Evolutionary conservation across 2,329 filamentous ascomycete species (phyloP), one percentile per base, ranked within the genome.

Genomic region (Fonsecaea erecta): DNA sequence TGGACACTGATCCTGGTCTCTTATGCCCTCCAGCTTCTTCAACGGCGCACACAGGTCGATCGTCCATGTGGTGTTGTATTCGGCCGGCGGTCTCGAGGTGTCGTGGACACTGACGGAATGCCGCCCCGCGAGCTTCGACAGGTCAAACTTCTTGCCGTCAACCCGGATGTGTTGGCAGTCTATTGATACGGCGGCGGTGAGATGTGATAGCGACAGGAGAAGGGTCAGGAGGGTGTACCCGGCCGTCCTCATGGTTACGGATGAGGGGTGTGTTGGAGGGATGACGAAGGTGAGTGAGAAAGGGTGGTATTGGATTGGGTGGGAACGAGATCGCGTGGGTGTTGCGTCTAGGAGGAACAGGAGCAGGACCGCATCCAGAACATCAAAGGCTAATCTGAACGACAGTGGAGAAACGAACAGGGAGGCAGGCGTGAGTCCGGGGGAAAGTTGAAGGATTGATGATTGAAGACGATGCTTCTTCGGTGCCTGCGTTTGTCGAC

Each of bases 51-150:
- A 96, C 55, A 96, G 82, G 73, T 96, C 90, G 63, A 96, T 75
- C 0, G 91, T 93, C 77, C 92, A 96, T 51, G 91, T 94, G 28
- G 88, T 92, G 76, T 95, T 95, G 66, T 81, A 82, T 30, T 85
- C 71, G 8, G 65, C 69, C 11, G 71, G 73, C 24, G 72, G 71
- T 53, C 72, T 69, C 8, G 55, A 60, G 21, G 55, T 65, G 53
- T 60, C 70, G 40, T 64, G 63, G 28, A 68, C 57, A 34, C n/a
- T 59, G 11, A 73, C 58, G 18, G 68, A 65, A 69, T 80, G 79
- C 1, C 77, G 76, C 11, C 78, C 78, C 46, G 73, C 74, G 48
- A 80, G 71, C 37, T 74, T 68, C 40, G 73, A 77, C 32, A 80
- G 70, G 62, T 80, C 75, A 60, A 78, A 80, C 63, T 76, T 77